Evolutionary conservation across 495 filamentous ascomycete genomes (phyloP).

Genomic region (Penicillium longicatenatum): DNA sequence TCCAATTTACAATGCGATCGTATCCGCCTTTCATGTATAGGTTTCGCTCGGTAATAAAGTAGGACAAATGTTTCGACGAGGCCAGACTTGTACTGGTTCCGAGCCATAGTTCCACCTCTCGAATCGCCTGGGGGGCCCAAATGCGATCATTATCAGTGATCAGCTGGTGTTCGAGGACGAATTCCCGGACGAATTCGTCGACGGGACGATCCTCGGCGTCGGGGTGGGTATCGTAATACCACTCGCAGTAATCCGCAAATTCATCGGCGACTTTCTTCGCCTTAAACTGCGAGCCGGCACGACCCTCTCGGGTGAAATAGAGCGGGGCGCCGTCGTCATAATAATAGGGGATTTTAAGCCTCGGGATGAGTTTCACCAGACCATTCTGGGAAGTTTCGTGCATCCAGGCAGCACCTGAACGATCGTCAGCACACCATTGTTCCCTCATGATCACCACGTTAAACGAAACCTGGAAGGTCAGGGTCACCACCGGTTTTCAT

Average conservation of each 20-base stretch:
- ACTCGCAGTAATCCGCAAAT: conserved; percentile 28
- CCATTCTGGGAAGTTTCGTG: conserved; percentile 30
- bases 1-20: conserved; percentile 30
- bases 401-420: conserved; percentile 29
- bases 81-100: conserved; percentile 23
- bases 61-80: conserved; percentile 28
- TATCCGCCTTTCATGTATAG: conserved; percentile 32
- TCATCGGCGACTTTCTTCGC: conserved; percentile 31
- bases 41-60: conserved; percentile 30
- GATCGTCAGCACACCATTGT: conserved; percentile 5
- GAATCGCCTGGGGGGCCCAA: conserved; percentile 28
- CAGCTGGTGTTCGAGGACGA: conserved; percentile 24
- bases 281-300: conserved; percentile 29
- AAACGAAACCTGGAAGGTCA: conserved; percentile 1
- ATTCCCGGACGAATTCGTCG: conserved; percentile 25
- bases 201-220: conserved; percentile 26
- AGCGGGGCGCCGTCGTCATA: conserved; percentile 27
- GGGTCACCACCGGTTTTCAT: background rate
- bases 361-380: conserved; percentile 27
- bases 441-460: background rate
- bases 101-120: conserved; percentile 28
- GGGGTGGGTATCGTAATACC: conserved; percentile 29
- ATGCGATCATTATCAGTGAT: conserved; percentile 29
- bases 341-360: conserved; percentile 25
- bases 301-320: conserved; percentile 26